These are phyloP conservation scores for Phytophthora aleatoria DNA, from an alignment of 352 stramenopile species.

Conservation along the genomic window DNA sequence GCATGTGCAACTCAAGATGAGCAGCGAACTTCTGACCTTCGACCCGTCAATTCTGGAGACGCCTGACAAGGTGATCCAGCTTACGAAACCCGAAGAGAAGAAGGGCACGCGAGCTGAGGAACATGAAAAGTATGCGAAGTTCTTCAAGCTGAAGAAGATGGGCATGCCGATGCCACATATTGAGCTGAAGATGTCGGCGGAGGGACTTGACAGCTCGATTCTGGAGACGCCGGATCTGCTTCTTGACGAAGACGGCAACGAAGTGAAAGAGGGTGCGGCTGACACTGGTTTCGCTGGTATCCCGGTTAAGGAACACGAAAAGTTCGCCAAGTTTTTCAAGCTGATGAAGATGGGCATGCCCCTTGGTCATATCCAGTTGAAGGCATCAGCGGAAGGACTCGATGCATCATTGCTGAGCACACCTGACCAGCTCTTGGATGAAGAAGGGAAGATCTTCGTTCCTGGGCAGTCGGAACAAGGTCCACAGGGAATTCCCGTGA, in stretches of 20 bases:
- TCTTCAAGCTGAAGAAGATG: constrained; percentile 97
- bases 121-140: constrained; percentile 84
- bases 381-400: constrained; percentile 67
- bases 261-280: constrained; percentile 39
- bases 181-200: constrained; percentile 93
- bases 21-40: constrained; percentile 57
- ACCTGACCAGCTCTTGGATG: constrained; percentile 58
- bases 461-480: constrained; percentile 16
- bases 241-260: constrained; percentile 67
- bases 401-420: constrained; percentile 57
- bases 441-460: constrained; percentile 53
- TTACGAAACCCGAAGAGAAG: constrained; percentile 62
- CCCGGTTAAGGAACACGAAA: constrained; percentile 85
- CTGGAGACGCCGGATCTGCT: constrained; percentile 78
- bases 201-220: constrained; percentile 89
- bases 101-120: constrained; percentile 60
- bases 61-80: constrained; percentile 87
- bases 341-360: constrained; percentile 91
- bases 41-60: constrained; percentile 69
- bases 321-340: constrained; percentile 96
- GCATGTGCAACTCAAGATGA: constrained; percentile 77
- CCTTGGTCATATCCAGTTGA: constrained; percentile 90
- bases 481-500: constrained; percentile 50
- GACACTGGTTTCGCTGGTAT: constrained; percentile 42
- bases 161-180: constrained; percentile 93